A percentile compares a stretch with the other conserved stretches of the same genome.
Evolutionary conservation across 129 eudicot genomes (phyloP).

Genomic region (Centaurea solstitialis): DNA sequence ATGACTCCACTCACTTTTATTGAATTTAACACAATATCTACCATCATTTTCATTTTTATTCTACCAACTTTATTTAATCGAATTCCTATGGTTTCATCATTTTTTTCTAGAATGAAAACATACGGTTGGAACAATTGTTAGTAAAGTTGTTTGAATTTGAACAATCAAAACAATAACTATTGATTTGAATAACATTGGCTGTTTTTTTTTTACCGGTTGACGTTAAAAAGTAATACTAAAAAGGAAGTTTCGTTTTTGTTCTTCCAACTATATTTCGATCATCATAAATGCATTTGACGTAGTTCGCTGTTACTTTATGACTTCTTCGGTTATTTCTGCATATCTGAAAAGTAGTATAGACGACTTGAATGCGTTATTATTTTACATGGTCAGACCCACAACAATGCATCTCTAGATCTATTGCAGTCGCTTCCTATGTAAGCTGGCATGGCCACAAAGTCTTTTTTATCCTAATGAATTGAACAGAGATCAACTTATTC

Average conservation of each 20-base stretch:
- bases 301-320: background rate
- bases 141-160: background rate
- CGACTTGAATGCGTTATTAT: background rate
- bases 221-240: background rate
- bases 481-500: too few species aligned
- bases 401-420: background rate
- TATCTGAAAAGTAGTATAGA: background rate
- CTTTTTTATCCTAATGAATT: background rate
- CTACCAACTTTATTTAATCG: background rate
- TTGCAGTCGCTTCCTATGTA: background rate
- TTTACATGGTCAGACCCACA: background rate
- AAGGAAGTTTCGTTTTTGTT: background rate
- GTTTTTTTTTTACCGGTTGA: background rate
- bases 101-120: background rate
- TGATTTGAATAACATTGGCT: background rate
- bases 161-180: background rate
- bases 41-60: too few species aligned
- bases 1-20: too few species aligned
- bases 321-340: background rate
- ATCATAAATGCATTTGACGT: background rate
- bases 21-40: too few species aligned
- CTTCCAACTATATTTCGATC: background rate
- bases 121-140: background rate
- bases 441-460: background rate
- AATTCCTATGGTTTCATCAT: background rate